Conservation (phyloP, 805 yeast genomes). For the Starmerella scarabaei region DNA sequence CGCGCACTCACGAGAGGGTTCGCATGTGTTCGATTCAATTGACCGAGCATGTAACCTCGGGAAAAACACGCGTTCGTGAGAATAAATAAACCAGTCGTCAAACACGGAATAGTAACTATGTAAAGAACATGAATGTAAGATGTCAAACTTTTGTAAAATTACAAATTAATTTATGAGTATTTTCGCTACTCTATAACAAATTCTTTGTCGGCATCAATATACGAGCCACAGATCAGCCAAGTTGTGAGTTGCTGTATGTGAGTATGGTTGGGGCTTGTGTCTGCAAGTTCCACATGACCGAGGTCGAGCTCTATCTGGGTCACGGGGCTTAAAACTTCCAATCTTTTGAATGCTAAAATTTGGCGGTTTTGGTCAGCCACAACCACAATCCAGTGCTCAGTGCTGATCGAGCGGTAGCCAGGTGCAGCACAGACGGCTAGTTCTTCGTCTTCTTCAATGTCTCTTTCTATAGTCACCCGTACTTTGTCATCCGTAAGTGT, state of each 20-base stretch:
- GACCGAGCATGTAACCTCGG: too few relatives aligned
- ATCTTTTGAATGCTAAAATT: slow-evolving; percentile 60
- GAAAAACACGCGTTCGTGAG: too few relatives aligned
- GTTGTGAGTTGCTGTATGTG: slow-evolving; percentile 39
- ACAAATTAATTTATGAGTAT: too few relatives aligned
- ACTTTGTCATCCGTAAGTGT: slow-evolving; percentile 38
- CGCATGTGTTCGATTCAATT: too few relatives aligned
- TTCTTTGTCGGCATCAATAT: slow-evolving; percentile 87
- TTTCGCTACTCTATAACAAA: slow-evolving; percentile 21
- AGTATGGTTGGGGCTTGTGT: too few relatives aligned
- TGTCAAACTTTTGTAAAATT: too few relatives aligned
- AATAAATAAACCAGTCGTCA: too few relatives aligned
- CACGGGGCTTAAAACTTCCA: slow-evolving; percentile 38
- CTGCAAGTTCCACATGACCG: slow-evolving; percentile 32
- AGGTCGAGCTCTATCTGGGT: slow-evolving; percentile 33
- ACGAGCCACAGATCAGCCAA: slow-evolving; percentile 87
- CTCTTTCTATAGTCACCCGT: slow-evolving; percentile 28
- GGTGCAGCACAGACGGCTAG: slow-evolving; percentile 28
- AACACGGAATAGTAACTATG: too few relatives aligned
- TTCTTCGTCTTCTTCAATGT: slow-evolving; percentile 61
- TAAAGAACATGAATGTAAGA: too few relatives aligned
- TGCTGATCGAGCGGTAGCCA: background rate
- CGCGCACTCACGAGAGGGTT: too few relatives aligned
- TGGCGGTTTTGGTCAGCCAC: slow-evolving; percentile 53
- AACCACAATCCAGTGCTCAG: slow-evolving; percentile 24